Conservation (phyloP, 257 asterid genomes). For the Anisodus acutangulus region DNA sequence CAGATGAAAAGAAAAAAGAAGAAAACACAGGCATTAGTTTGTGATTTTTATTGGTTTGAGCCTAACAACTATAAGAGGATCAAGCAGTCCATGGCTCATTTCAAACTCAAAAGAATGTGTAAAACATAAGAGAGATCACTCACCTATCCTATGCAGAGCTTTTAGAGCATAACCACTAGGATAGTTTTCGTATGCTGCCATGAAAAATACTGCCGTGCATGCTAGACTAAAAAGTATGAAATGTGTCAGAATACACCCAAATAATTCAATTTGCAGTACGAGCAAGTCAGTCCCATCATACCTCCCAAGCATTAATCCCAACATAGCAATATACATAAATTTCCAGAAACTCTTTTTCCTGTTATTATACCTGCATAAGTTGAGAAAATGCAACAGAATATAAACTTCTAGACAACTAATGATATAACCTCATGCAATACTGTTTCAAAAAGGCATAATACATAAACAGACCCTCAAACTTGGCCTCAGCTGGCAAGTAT, state of each 20-base stretch:
- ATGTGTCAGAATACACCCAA: conserved; percentile 43
- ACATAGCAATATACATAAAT: conserved; percentile 65
- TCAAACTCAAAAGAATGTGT: background rate
- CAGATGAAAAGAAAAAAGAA: background rate
- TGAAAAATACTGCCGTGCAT: conserved; percentile 64
- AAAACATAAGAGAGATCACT: conserved; percentile 41
- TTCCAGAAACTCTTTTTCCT: conserved; percentile 85
- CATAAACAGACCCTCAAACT: no score
- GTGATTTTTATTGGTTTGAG: conserved; percentile 4
- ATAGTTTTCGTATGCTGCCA: conserved; percentile 93
- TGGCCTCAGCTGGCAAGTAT: no score
- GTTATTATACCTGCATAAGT: conserved; percentile 75
- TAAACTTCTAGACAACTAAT: background rate
- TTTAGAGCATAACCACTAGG: conserved; percentile 87
- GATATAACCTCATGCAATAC: background rate
- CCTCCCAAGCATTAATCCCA: conserved; percentile 81
- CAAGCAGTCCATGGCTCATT: conserved; percentile 21
- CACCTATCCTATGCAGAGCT: conserved; percentile 74
- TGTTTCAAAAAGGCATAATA: background rate
- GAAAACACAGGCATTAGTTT: background rate
- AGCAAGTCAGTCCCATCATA: conserved; percentile 35
- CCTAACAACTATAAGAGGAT: conserved; percentile 1
- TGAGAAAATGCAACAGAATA: background rate
- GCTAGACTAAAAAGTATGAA: conserved; percentile 75
- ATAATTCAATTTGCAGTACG: conserved; percentile 22